Evolutionary conservation across 192 early-diverging fungal genomes (phyloP).

Genomic region (Linnemannia elongata): DNA sequence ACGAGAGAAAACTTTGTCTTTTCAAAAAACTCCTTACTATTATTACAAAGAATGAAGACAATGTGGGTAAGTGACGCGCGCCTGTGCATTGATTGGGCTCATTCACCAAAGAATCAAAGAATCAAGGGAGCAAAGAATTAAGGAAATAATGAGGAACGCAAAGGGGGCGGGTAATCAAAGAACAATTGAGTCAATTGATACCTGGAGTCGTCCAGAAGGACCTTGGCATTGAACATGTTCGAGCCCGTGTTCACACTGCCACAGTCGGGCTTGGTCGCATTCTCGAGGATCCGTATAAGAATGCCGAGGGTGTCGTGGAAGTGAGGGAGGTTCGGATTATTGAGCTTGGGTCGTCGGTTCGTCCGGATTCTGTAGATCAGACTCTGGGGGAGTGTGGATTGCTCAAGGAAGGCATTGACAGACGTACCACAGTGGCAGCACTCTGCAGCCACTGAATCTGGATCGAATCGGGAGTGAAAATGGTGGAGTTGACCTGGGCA

Average conservation of each 20-base stretch:
- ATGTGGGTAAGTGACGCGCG: neutral
- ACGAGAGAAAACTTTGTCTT: slow-evolving; percentile 37
- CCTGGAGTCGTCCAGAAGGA: slow-evolving; percentile 54
- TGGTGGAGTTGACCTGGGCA: slow-evolving; percentile 32
- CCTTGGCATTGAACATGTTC: slow-evolving; percentile 32
- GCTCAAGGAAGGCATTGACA: slow-evolving; percentile 7
- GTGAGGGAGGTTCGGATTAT: neutral
- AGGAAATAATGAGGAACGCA: neutral
- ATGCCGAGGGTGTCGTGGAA: slow-evolving; percentile 23
- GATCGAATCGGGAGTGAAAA: slow-evolving; percentile 18
- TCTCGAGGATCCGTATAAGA: slow-evolving; percentile 24
- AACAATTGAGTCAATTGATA: slow-evolving; percentile 10
- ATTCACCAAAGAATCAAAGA: neutral
- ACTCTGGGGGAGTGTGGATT: slow-evolving; percentile 16
- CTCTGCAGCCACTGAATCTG: neutral
- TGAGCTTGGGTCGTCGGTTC: slow-evolving; percentile 6
- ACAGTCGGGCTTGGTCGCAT: slow-evolving; percentile 7
- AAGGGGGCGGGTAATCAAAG: too few relatives aligned
- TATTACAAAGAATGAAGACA: neutral
- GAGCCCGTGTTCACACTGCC: slow-evolving; percentile 46
- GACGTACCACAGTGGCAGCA: slow-evolving; percentile 42
- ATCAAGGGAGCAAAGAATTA: neutral
- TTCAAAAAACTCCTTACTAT: slow-evolving; percentile 45
- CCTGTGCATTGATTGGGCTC: neutral
- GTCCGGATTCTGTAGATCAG: slow-evolving; percentile 23